Base-by-base conservation (phyloP, 2,329 filamentous ascomycete species). In the Aspergillus sp. region DNA sequence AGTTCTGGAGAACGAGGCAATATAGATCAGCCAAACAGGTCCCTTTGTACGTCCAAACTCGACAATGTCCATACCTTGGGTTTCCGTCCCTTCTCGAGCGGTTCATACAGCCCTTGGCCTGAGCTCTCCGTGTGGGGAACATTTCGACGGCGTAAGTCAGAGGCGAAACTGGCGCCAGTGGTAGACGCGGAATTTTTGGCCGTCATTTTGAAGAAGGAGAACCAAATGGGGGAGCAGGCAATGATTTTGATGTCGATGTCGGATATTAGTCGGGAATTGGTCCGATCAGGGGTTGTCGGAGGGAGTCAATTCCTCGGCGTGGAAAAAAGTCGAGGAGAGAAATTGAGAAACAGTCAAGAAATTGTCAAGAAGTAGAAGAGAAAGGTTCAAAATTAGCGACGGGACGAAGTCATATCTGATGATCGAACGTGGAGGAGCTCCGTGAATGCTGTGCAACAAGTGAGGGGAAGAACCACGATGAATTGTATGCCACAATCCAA, bases 91-190 rank as follows among this genome's bases (percentile, higher is more conserved):
- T 67, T 71, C 42, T 63, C 60, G 54, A 71, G 64, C 69, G 62
- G 54, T 34, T 47, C 20, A 19, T 60, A 38, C 34, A 17, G 49
- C 42, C 55, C 47, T 25, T 56, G 54, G 54, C 66, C 67, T 34
- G 59, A 45, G 41, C 60, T 69, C 41, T 70, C 66, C 25, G 67
- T 54, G 45, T 60, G 63, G 41, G 68, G 60, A 25, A 76, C 68
- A 66, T 76, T 76, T 65, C 75, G 69, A 54, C 72, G 72, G 45
- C 75, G 70, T 34, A 75, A 51, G 54, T 76, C 71, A 36, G 64
- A 51, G 49, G 64, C 53, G 20, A 68, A 62, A 45, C 71, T 64
- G 32, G 64, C 62, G 21, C 70, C 71, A 21, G 71, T 71, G 44
- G 64, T 68, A 36, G 65, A 68, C 45, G 64, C 71, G 50, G 59